phyloP scores from a whole-genome alignment of 306 rosid genomes.

The Pyrus bretschneideri region DNA sequence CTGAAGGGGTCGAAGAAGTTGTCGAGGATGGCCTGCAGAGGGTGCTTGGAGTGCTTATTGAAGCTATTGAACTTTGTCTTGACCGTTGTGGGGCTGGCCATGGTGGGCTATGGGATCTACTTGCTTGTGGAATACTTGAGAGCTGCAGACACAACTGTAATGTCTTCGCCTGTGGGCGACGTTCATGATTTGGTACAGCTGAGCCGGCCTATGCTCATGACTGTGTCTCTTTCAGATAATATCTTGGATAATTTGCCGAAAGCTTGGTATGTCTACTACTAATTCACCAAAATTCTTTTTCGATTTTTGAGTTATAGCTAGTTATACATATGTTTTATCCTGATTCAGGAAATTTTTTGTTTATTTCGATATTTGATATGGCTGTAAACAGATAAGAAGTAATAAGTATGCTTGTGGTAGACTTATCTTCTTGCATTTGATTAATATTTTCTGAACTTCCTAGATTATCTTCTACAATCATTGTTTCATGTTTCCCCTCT shows the following conservation, averaged over 20 bases:
- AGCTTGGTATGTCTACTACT: constrained; percentile 63
- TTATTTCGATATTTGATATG: not conserved
- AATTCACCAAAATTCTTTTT: not conserved
- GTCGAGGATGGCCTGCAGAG: constrained; percentile 80
- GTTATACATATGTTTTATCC: not conserved
- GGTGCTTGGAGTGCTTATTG: constrained; percentile 81
- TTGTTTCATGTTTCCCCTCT: not conserved
- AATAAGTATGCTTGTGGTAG: not conserved
- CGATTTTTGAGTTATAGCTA: not conserved
- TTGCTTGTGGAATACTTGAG: constrained; percentile 51
- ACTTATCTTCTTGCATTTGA: not conserved
- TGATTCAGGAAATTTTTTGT: not conserved
- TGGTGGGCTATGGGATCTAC: constrained; percentile 90
- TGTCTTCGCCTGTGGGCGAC: constrained; percentile 25
- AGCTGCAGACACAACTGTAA: constrained; percentile 22
- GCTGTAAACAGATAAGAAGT: not conserved
- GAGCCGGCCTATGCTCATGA: constrained; percentile 75
- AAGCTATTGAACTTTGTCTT: constrained; percentile 80
- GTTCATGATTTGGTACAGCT: constrained; percentile 47
- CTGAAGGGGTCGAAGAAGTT: constrained; percentile 25
- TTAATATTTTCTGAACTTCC: not conserved
- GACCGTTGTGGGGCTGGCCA: constrained; percentile 71
- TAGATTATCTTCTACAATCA: not conserved
- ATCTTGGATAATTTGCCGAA: constrained; percentile 55
- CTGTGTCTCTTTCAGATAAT: constrained; percentile 45